These are phyloP conservation scores for Sporothrix euskadiensis DNA, from an alignment of 2,329 filamentous ascomycete species.

Conservation along the genomic window DNA sequence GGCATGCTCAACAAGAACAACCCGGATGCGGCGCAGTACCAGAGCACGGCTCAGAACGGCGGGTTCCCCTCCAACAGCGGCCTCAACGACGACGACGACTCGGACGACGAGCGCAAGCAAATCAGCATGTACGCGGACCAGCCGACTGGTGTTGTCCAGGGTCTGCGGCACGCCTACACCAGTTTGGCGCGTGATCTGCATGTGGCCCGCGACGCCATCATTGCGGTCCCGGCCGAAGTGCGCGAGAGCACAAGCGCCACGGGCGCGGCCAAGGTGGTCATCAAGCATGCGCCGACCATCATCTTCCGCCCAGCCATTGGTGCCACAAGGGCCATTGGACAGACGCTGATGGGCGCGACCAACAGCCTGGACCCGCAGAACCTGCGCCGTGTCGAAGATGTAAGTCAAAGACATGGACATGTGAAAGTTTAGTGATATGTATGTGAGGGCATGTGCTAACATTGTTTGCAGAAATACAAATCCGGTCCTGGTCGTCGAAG, in stretches of 20 bases:
- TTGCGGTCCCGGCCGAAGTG: constrained; percentile 88
- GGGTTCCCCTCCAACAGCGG: constrained; percentile 30
- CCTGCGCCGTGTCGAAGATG: constrained; percentile 79
- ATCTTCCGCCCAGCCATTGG: constrained; percentile 89
- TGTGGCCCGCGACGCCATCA: constrained; percentile 83
- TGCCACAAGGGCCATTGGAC: constrained; percentile 81
- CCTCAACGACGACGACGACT: constrained; percentile 50
- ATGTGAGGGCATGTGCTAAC: neutral
- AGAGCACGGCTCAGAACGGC: neutral
- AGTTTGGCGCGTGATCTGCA: constrained; percentile 86
- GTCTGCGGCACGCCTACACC: constrained; percentile 77
- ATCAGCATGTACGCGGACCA: constrained; percentile 94
- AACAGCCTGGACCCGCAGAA: constrained; percentile 87
- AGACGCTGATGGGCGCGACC: constrained; percentile 86
- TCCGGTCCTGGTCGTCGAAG: constrained; percentile 32
- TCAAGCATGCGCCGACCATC: constrained; percentile 84
- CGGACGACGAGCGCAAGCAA: constrained; percentile 68
- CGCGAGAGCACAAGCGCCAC: constrained; percentile 82
- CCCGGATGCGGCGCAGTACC: constrained; percentile 43
- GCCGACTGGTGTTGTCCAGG: constrained; percentile 83
- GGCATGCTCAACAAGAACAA: constrained; percentile 62
- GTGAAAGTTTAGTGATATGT: constrained; percentile 59
- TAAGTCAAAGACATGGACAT: constrained; percentile 52
- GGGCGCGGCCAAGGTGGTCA: constrained; percentile 75
- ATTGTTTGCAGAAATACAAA: constrained; percentile 34